A percentile compares a stretch with the other conserved stretches of the same genome.
These are phyloP conservation scores for Phytophthora pinifolia DNA, from an alignment of 352 stramenopile species.

Conservation along the genomic window DNA sequence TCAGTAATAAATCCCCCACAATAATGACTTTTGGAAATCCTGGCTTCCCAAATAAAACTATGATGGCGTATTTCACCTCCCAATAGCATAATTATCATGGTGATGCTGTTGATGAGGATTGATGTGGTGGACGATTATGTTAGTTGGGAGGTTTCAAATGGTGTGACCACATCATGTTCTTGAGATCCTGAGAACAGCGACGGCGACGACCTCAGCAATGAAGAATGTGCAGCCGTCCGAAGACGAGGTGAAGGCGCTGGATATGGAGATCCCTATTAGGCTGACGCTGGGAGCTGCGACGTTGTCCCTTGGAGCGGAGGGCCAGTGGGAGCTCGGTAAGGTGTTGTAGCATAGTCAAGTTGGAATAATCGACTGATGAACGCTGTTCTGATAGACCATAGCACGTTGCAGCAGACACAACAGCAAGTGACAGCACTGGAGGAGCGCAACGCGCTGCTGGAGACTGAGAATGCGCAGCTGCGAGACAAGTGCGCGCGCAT, in stretches of 20 bases:
- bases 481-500: constrained; percentile 58
- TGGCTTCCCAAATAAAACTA: too few species aligned
- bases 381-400: constrained; percentile 46
- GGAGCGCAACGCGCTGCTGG: constrained; percentile 45
- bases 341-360: neutral
- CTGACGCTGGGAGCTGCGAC: constrained; percentile 57
- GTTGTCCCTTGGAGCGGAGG: constrained; percentile 40
- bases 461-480: constrained; percentile 65
- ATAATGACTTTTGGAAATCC: too few species aligned
- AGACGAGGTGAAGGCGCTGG: constrained; percentile 20
- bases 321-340: constrained; percentile 73
- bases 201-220: neutral
- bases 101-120: too few species aligned
- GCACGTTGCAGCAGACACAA: constrained; percentile 44
- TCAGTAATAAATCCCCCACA: too few species aligned
- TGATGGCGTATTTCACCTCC: too few species aligned
- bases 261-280: constrained; percentile 61
- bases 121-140: too few species aligned
- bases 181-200: neutral
- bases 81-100: constrained; percentile 6
- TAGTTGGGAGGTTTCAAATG: too few species aligned
- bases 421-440: constrained; percentile 37
- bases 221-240: constrained; percentile 7
- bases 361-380: constrained; percentile 9
- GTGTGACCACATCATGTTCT: too few species aligned